These are phyloP conservation scores for Eucalyptus brandiana DNA, from an alignment of 345 rosid genomes.

Conservation along the genomic window DNA sequence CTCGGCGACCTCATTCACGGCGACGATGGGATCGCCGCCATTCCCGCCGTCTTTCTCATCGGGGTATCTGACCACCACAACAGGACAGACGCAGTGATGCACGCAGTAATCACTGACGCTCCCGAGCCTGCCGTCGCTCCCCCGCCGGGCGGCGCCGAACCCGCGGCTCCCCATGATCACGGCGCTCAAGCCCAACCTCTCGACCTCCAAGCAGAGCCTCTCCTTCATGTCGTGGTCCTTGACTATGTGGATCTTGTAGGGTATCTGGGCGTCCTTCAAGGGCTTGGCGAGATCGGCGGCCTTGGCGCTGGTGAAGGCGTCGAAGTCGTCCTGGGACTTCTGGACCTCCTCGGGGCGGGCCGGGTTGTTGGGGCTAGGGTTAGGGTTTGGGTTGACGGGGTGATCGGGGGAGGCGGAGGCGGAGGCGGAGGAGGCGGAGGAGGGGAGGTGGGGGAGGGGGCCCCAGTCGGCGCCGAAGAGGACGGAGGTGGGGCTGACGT, in stretches of 20 bases:
- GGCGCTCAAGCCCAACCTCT: slow-evolving; percentile 62
- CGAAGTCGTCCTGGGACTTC: slow-evolving; percentile 63
- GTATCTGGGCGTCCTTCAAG: slow-evolving; percentile 72
- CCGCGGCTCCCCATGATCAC: slow-evolving; percentile 92
- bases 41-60: slow-evolving; percentile 40
- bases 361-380: neutral
- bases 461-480: slow-evolving; percentile 99
- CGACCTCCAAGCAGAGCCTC: slow-evolving; percentile 85
- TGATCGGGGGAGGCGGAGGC: neutral
- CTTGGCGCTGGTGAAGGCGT: slow-evolving; percentile 57
- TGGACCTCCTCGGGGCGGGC: slow-evolving; percentile 1
- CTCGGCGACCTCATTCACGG: neutral
- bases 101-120: slow-evolving; percentile 95
- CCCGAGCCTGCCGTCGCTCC: slow-evolving; percentile 73
- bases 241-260: slow-evolving; percentile 80
- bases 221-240: slow-evolving; percentile 97
- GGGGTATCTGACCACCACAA: slow-evolving; percentile 78
- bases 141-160: slow-evolving; percentile 69
- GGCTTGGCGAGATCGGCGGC: slow-evolving; percentile 74
- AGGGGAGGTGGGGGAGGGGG: slow-evolving; percentile 46
- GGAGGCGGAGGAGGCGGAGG: neutral
- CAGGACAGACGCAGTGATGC: slow-evolving; percentile 84
- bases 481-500: slow-evolving; percentile 93
- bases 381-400: slow-evolving; percentile 15
- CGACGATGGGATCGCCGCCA: neutral